phyloP scores from a whole-genome alignment of 495 filamentous ascomycete species.

The Ramalina intermedia region DNA sequence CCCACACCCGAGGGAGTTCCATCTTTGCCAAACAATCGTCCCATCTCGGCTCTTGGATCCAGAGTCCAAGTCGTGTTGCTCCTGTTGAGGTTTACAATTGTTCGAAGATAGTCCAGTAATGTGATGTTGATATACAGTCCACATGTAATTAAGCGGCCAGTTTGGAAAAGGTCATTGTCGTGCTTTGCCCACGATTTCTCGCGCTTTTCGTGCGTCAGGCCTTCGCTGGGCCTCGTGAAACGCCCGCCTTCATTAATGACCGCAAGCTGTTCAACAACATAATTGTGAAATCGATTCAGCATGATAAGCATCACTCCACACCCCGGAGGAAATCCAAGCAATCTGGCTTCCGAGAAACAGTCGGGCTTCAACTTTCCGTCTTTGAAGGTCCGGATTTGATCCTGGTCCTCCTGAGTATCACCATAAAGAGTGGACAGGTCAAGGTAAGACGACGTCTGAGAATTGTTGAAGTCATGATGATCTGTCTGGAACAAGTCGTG shows the following conservation, averaged over 20 bases:
- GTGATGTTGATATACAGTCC: conserved; percentile 78
- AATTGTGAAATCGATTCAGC: conserved; percentile 61
- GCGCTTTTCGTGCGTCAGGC: conserved; percentile 32
- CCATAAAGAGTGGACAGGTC: conserved; percentile 46
- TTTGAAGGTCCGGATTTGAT: conserved; percentile 39
- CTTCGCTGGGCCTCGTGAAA: conserved; percentile 44
- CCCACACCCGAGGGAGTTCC: conserved; percentile 51
- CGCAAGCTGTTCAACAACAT: conserved; percentile 54
- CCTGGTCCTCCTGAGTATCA: conserved; percentile 40
- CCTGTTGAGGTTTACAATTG: conserved; percentile 71
- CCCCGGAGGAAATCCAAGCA: conserved; percentile 41
- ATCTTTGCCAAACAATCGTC: conserved; percentile 32
- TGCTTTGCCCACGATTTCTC: conserved; percentile 53
- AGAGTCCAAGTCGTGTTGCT: conserved; percentile 66
- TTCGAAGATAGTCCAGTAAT: conserved; percentile 69
- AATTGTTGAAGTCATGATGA: conserved; percentile 34
- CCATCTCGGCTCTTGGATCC: conserved; percentile 42
- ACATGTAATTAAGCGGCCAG: conserved; percentile 61
- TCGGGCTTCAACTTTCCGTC: conserved; percentile 45
- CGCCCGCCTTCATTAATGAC: conserved; percentile 58
- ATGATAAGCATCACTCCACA: conserved; percentile 43
- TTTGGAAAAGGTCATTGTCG: conserved; percentile 78
- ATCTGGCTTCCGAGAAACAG: conserved; percentile 39
- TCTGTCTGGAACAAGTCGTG: conserved; percentile 45
- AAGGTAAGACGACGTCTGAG: conserved; percentile 44